phyloP scores from a whole-genome alignment of 352 stramenopile species.

The Pythium folliculosum region DNA sequence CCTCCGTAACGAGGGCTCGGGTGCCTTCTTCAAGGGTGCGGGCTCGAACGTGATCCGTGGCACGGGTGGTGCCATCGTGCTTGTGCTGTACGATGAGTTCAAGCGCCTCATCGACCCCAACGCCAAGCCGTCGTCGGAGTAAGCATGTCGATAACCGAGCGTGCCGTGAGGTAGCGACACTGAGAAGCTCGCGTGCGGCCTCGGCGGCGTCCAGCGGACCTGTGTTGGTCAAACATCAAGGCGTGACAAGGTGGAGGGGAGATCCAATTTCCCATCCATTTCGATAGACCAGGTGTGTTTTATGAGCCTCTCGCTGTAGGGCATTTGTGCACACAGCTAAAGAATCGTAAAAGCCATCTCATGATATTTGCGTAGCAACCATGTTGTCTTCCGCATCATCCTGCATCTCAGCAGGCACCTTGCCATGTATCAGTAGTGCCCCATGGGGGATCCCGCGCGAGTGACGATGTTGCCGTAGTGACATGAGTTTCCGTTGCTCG shows the following conservation, averaged over 20 bases:
- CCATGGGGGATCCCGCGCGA: neutral
- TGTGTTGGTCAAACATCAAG: slow-evolving; percentile 24
- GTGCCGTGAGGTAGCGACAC: slow-evolving; percentile 33
- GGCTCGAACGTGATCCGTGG: slow-evolving; percentile 98
- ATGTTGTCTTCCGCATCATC: neutral
- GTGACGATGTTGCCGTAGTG: slow-evolving; percentile 17
- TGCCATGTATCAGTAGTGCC: no score
- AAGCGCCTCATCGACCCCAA: slow-evolving; percentile 86
- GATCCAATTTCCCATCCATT: slow-evolving; percentile 27
- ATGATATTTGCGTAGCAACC: slow-evolving; percentile 34
- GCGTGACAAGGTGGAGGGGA: slow-evolving; percentile 19
- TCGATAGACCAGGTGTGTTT: slow-evolving; percentile 39
- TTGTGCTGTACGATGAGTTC: slow-evolving; percentile 99
- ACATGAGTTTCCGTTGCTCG: slow-evolving; percentile 25
- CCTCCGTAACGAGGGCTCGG: slow-evolving; percentile 92
- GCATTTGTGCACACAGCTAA: slow-evolving; percentile 12
- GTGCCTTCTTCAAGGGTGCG: slow-evolving; percentile 99
- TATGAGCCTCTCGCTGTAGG: slow-evolving; percentile 76
- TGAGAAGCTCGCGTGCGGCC: slow-evolving; percentile 20
- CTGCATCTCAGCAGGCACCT: no score
- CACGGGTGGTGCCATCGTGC: slow-evolving; percentile 97
- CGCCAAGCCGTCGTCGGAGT: slow-evolving; percentile 59
- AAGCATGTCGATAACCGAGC: slow-evolving; percentile 31
- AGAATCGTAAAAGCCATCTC: slow-evolving; percentile 30
- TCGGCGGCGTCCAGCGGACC: slow-evolving; percentile 10